Conservation (phyloP, 2,329 filamentous ascomycete genomes). For the Periglandula ipomoeae region DNA sequence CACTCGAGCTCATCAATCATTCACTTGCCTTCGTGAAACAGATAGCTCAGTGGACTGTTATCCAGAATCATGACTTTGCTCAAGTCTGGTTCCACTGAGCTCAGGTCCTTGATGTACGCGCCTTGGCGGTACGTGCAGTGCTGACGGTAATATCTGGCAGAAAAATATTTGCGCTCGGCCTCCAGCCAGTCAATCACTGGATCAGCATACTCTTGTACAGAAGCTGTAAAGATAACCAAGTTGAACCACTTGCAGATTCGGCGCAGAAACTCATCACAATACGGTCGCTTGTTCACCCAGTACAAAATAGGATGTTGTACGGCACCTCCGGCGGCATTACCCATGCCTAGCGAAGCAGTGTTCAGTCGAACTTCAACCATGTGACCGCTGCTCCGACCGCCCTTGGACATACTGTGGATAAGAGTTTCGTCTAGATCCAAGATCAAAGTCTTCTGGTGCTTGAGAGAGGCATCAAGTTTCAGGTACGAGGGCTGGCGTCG, state of each 20-base stretch:
- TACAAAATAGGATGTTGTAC: conserved; percentile 95
- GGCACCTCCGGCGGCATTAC: conserved; percentile 47
- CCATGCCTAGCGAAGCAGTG: conserved; percentile 57
- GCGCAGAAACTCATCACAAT: conserved; percentile 92
- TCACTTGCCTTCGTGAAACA: conserved; percentile 86
- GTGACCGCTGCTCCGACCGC: conserved; percentile 85
- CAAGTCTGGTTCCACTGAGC: conserved; percentile 89
- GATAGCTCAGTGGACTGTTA: conserved; percentile 95
- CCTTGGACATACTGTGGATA: conserved; percentile 97
- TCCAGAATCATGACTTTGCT: conserved; percentile 99
- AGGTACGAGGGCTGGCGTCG: conserved; percentile 83
- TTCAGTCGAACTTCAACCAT: conserved; percentile 97
- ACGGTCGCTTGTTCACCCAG: conserved; percentile 95
- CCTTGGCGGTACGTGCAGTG: conserved; percentile 95
- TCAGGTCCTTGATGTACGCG: conserved; percentile 96
- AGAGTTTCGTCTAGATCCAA: conserved; percentile 94
- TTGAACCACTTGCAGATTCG: conserved; percentile 97
- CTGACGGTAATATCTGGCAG: conserved; percentile 86
- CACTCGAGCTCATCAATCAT: not conserved
- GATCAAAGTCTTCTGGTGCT: conserved; percentile 84
- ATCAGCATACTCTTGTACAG: conserved; percentile 96
- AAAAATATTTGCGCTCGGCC: conserved; percentile 93
- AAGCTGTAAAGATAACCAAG: conserved; percentile 90
- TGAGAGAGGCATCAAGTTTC: conserved; percentile 43
- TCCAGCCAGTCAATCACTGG: conserved; percentile 99